A percentile compares a stretch with the other conserved stretches of the same genome.
Conservation (phyloP, 2,329 filamentous ascomycete species). For the Penicillium digitatum region DNA sequence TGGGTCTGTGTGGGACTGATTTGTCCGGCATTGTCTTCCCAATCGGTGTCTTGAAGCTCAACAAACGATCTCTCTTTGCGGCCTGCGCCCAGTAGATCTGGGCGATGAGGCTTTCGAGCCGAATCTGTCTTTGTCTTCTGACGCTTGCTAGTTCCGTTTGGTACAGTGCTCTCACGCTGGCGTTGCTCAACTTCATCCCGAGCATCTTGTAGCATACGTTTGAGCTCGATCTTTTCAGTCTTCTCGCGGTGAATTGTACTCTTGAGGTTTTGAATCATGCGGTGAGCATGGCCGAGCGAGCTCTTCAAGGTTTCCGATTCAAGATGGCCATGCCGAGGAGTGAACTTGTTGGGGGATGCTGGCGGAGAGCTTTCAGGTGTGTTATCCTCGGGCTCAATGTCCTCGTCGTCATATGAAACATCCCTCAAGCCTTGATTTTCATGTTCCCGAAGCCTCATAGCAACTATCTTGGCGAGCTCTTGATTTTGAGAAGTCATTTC, state of each 20-base stretch:
- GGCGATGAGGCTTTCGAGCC: conserved; percentile 73
- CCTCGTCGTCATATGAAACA: conserved; percentile 60
- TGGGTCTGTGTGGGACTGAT: conserved; percentile 53
- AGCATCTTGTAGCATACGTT: conserved; percentile 90
- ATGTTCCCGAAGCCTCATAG: conserved; percentile 64
- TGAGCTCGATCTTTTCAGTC: conserved; percentile 95
- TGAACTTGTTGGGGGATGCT: conserved; percentile 83
- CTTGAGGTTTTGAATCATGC: conserved; percentile 93
- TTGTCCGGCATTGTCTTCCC: conserved; percentile 75
- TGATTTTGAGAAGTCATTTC: conserved; percentile 86
- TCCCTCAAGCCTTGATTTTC: conserved; percentile 61
- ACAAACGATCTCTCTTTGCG: conserved; percentile 74
- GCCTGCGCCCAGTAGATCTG: conserved; percentile 69
- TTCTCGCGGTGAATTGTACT: conserved; percentile 96
- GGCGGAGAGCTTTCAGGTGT: conserved; percentile 90
- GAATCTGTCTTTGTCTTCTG: conserved; percentile 60
- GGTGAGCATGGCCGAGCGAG: conserved; percentile 87
- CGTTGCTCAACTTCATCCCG: conserved; percentile 81
- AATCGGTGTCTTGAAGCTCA: conserved; percentile 73
- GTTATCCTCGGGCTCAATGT: conserved; percentile 62
- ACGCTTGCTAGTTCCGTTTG: conserved; percentile 49
- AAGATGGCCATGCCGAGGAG: conserved; percentile 83
- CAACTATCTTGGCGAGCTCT: conserved; percentile 80
- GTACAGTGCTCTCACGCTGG: conserved; percentile 50
- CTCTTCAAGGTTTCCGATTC: conserved; percentile 94